A percentile compares a stretch with the other conserved stretches of the same genome.
phyloP scores from a whole-genome alignment of 371 early-diverging fungal genomes.

The Mortierella sp. region DNA sequence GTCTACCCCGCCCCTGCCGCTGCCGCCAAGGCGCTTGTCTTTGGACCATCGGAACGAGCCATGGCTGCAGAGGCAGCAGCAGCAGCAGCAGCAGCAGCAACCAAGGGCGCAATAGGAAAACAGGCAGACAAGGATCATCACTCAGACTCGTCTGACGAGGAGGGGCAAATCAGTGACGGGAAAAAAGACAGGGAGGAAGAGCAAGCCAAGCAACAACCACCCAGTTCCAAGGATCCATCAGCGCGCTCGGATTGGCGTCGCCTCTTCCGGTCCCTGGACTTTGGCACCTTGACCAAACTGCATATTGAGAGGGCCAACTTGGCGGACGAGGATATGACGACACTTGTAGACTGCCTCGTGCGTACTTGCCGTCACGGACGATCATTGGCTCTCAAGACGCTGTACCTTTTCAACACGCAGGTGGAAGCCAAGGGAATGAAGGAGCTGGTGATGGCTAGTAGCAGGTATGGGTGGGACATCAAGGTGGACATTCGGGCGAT shows the following conservation, averaged over 20 bases:
- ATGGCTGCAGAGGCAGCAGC: no score
- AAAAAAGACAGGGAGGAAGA: no score
- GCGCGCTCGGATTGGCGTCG: neutral
- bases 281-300: neutral
- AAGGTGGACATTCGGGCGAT: slow-evolving; percentile 4
- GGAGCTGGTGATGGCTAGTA: neutral
- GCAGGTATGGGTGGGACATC: neutral
- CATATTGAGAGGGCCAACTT: slow-evolving; percentile 1
- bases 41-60: neutral
- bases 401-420: slow-evolving; percentile 3
- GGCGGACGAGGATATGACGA: neutral
- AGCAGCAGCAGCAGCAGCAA: neutral
- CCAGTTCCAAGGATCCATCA: no score
- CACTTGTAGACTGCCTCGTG: neutral
- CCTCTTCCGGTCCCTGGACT: slow-evolving; percentile 1
- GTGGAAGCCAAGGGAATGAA: neutral
- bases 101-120: no score
- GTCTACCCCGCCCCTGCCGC: no score
- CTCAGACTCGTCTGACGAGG: no score
- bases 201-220: no score
- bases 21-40: neutral
- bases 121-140: neutral
- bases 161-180: neutral
- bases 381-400: neutral
- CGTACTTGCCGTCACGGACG: no score